These are phyloP conservation scores for Trametes meyenii DNA, from an alignment of 768 basidiomycete genomes.

Conservation along the genomic window DNA sequence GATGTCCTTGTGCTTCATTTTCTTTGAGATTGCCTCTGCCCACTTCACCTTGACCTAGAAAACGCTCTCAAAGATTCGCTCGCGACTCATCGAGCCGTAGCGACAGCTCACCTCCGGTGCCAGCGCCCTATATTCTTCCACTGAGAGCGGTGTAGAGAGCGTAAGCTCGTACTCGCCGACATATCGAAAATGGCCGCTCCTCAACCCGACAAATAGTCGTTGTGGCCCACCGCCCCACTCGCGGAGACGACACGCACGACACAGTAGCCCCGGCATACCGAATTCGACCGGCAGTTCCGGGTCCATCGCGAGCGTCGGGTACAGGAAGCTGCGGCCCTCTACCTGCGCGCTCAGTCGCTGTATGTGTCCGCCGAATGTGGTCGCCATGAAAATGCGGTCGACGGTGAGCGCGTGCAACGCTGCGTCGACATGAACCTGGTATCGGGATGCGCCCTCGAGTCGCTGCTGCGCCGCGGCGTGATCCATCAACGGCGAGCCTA, in stretches of 20 bases:
- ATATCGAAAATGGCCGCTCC: not conserved
- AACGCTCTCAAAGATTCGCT: not conserved
- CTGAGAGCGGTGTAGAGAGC: not conserved
- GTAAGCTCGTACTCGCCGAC: not conserved
- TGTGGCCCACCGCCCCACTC: conserved; percentile 2
- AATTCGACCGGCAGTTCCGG: conserved; percentile 17
- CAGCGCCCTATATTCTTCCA: not conserved
- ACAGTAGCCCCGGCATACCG: conserved; percentile 19
- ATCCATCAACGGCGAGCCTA: no score
- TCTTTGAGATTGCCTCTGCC: not conserved
- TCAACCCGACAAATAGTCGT: not conserved
- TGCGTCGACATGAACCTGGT: conserved; percentile 16
- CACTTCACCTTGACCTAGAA: not conserved
- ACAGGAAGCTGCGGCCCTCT: conserved; percentile 11
- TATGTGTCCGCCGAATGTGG: conserved; percentile 10
- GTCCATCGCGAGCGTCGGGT: conserved; percentile 12
- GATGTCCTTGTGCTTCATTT: not conserved
- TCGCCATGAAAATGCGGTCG: conserved; percentile 16
- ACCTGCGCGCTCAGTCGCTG: not conserved
- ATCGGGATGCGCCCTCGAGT: not conserved
- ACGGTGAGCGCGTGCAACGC: conserved; percentile 3
- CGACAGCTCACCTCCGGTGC: not conserved
- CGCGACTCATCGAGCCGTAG: no score
- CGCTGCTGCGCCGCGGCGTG: not conserved
- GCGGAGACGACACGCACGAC: not conserved